phyloP scores from a whole-genome alignment of 352 stramenopile species.

The Pythium myriotylum region DNA sequence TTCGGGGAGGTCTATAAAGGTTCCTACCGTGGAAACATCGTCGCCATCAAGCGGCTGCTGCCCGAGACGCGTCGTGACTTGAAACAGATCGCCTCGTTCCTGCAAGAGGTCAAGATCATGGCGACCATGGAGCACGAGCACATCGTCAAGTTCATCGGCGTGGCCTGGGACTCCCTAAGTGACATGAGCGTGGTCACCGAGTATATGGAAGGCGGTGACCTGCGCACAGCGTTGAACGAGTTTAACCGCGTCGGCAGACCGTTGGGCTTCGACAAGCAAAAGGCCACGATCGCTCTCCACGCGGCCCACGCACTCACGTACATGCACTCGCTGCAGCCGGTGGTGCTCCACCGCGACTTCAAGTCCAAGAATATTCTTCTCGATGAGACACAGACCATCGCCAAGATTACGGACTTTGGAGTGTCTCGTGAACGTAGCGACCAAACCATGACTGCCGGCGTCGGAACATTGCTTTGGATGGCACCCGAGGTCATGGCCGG shows the following conservation, averaged over 20 bases:
- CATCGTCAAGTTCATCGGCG: slow-evolving; percentile 15
- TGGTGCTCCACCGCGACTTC: slow-evolving; percentile 53
- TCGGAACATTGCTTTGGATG: slow-evolving; percentile 49
- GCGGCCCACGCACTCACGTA: slow-evolving; percentile 52
- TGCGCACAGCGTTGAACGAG: no score
- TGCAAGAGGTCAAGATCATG: slow-evolving; percentile 13
- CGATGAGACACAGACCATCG: slow-evolving; percentile 19
- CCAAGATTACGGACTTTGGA: slow-evolving; percentile 66
- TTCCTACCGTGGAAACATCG: not conserved
- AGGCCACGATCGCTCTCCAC: slow-evolving; percentile 44
- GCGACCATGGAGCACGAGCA: slow-evolving; percentile 1
- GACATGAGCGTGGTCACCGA: slow-evolving; percentile 30
- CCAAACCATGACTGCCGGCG: slow-evolving; percentile 44
- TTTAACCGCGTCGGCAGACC: slow-evolving; percentile 3
- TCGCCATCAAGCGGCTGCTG: slow-evolving; percentile 10
- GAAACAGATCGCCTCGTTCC: slow-evolving; percentile 12
- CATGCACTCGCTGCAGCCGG: slow-evolving; percentile 48
- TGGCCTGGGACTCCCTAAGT: slow-evolving; percentile 17
- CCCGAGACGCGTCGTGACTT: not conserved
- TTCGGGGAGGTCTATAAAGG: slow-evolving; percentile 15
- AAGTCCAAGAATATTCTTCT: slow-evolving; percentile 69
- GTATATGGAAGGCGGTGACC: slow-evolving; percentile 34
- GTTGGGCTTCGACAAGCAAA: slow-evolving; percentile 38
- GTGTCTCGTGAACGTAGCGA: slow-evolving; percentile 40
- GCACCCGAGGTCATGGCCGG: slow-evolving; percentile 55